Conservation (phyloP, 768 basidiomycete genomes). For the Holtermannia corniformis region DNA sequence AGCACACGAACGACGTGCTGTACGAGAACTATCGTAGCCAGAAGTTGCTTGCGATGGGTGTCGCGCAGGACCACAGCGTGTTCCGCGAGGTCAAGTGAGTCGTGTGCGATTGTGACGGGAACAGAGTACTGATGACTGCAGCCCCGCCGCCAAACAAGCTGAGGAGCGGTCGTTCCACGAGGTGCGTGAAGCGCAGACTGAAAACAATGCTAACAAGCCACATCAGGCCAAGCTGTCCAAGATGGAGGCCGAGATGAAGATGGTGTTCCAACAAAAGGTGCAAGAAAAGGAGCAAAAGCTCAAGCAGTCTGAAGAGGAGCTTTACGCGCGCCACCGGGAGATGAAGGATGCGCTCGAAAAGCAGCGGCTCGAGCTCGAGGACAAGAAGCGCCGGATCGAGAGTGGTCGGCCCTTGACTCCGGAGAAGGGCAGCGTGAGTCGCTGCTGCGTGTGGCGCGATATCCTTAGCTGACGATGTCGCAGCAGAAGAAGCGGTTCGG, state of each 20-base stretch:
- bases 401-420: conserved; percentile 89
- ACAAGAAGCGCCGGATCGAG: conserved; percentile 95
- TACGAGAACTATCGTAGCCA: conserved; percentile 99
- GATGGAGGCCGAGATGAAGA: conserved; percentile 97
- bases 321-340: conserved; percentile 96
- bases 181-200: conserved; percentile 19
- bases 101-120: background rate
- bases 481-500: conserved; percentile 42
- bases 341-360: conserved; percentile 99
- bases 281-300: conserved; percentile 98
- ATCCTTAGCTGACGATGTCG: background rate
- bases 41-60: conserved; percentile 93
- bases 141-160: conserved; percentile 89
- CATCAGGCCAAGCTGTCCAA: conserved; percentile 70
- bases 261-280: conserved; percentile 99
- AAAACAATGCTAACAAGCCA: background rate
- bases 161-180: conserved; percentile 95
- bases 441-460: background rate
- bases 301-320: conserved; percentile 97
- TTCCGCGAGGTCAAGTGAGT: conserved; percentile 99
- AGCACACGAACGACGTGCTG: conserved; percentile 88
- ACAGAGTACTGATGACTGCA: conserved; percentile 37
- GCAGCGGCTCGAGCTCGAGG: conserved; percentile 88
- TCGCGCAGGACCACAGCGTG: conserved; percentile 90
- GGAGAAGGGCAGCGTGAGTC: conserved; percentile 74